Evolutionary conservation across 768 basidiomycete species (phyloP).

Genomic region (Xerocomus spinulosus): DNA sequence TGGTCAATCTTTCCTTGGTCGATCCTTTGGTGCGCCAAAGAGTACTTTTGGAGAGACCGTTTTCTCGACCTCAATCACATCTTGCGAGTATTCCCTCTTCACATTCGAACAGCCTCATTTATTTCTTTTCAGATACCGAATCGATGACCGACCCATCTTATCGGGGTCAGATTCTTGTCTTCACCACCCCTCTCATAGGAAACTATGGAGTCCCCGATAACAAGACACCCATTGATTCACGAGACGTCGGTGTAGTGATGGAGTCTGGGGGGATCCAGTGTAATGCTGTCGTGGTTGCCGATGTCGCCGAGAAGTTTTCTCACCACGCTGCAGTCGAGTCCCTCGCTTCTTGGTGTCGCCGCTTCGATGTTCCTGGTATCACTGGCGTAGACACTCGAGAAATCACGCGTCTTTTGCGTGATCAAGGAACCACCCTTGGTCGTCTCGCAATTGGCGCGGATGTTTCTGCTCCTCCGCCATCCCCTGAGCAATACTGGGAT

Average conservation of each 20-base stretch:
- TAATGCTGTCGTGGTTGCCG: slow-evolving; percentile 87
- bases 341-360: slow-evolving; percentile 87
- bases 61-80: slow-evolving; percentile 98
- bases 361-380: slow-evolving; percentile 85
- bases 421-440: slow-evolving; percentile 96
- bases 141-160: slow-evolving; percentile 99
- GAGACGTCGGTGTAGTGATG: slow-evolving; percentile 81
- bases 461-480: slow-evolving; percentile 53
- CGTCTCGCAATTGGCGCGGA: slow-evolving; percentile 82
- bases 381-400: slow-evolving; percentile 98
- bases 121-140: slow-evolving; percentile 80
- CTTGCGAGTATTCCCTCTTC: slow-evolving; percentile 55
- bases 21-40: slow-evolving; percentile 82
- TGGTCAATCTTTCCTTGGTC: slow-evolving; percentile 88
- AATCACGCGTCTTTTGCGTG: slow-evolving; percentile 87
- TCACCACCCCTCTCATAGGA: slow-evolving; percentile 96
- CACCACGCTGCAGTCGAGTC: slow-evolving; percentile 94
- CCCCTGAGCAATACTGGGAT: slow-evolving; percentile 81
- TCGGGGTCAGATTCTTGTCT: slow-evolving; percentile 95
- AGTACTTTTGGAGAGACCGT: slow-evolving; percentile 96
- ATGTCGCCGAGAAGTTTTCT: slow-evolving; percentile 92
- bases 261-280: slow-evolving; percentile 91
- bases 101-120: slow-evolving; percentile 7
- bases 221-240: slow-evolving; percentile 60
- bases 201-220: slow-evolving; percentile 96